Conservation (phyloP, 23 red algal species). For the Gracilariopsis chorda region DNA sequence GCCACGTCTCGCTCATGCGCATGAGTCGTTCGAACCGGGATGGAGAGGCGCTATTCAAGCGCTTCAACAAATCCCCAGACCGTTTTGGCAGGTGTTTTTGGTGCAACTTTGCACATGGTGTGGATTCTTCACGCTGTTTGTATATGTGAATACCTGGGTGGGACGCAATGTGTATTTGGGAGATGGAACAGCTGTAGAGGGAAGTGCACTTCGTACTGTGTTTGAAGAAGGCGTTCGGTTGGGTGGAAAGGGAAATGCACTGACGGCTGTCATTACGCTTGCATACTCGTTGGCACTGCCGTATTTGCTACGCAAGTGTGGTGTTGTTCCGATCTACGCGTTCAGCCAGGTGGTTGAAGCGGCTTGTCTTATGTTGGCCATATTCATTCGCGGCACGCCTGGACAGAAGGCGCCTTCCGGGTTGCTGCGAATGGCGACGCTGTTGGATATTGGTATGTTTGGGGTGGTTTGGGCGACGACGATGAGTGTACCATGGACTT, state of each 20-base stretch:
- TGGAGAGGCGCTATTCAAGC: slow-evolving; percentile 6
- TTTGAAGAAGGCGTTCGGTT: slow-evolving; percentile 88
- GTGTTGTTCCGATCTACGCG: slow-evolving; percentile 39
- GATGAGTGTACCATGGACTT: slow-evolving; percentile 89
- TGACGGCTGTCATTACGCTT: slow-evolving; percentile 69
- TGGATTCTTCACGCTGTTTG: slow-evolving; percentile 93
- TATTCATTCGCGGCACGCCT: slow-evolving; percentile 11
- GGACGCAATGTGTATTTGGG: slow-evolving; percentile 82
- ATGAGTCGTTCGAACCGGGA: background rate
- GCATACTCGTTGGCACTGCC: slow-evolving; percentile 75
- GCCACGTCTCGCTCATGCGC: background rate
- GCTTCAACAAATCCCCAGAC: slow-evolving; percentile 24
- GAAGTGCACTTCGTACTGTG: slow-evolving; percentile 15
- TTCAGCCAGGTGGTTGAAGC: slow-evolving; percentile 78
- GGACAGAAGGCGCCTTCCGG: background rate
- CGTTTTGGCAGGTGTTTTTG: slow-evolving; percentile 91
- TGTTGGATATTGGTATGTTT: slow-evolving; percentile 65
- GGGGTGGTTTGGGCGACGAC: slow-evolving; percentile 87
- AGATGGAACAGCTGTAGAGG: slow-evolving; percentile 31
- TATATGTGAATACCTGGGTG: slow-evolving; percentile 91
- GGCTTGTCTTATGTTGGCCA: slow-evolving; percentile 19
- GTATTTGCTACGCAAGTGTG: slow-evolving; percentile 14
- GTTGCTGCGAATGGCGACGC: slow-evolving; percentile 19
- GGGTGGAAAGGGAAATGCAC: slow-evolving; percentile 72
- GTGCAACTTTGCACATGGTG: slow-evolving; percentile 94